phyloP scores from a whole-genome alignment of 192 early-diverging fungal species.

The Podila horticola region DNA sequence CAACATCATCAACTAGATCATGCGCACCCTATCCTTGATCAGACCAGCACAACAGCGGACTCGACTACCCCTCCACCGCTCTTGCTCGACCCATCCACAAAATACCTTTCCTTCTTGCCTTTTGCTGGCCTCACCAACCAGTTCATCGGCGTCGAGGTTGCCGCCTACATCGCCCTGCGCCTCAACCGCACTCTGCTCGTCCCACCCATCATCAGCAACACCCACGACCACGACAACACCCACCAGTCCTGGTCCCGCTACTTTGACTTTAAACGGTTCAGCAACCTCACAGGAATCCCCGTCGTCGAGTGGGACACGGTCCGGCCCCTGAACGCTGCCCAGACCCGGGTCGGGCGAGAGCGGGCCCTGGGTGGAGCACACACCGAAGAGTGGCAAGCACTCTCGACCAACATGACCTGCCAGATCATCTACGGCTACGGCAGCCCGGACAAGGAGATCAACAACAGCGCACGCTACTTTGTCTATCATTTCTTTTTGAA shows the following conservation, averaged over 20 bases:
- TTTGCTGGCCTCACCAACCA: conserved; percentile 50
- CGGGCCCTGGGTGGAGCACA: conserved; percentile 2
- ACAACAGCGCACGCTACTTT: conserved; percentile 18
- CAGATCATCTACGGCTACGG: conserved; percentile 27
- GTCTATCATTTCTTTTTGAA: conserved; percentile 24
- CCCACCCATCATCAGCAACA: conserved; percentile 45
- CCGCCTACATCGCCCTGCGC: conserved; percentile 10
- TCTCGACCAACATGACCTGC: conserved; percentile 28
- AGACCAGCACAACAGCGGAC: background rate
- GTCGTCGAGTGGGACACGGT: conserved; percentile 35
- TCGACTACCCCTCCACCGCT: background rate
- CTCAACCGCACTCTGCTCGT: conserved; percentile 36
- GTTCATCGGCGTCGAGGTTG: conserved; percentile 30
- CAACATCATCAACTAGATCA: background rate
- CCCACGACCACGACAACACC: conserved; percentile 37
- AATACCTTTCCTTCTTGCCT: conserved; percentile 33
- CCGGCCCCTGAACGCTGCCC: conserved; percentile 19
- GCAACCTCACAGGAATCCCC: conserved; percentile 20
- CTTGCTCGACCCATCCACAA: conserved; percentile 12
- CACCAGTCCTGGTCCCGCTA: conserved; percentile 38
- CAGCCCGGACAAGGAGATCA: background rate
- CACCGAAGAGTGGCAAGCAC: background rate
- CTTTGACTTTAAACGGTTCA: conserved; percentile 28
- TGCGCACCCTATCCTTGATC: background rate
- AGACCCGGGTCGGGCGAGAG: conserved; percentile 15